phyloP scores from a whole-genome alignment of 495 filamentous ascomycete species.

The Penicillium parvum region DNA sequence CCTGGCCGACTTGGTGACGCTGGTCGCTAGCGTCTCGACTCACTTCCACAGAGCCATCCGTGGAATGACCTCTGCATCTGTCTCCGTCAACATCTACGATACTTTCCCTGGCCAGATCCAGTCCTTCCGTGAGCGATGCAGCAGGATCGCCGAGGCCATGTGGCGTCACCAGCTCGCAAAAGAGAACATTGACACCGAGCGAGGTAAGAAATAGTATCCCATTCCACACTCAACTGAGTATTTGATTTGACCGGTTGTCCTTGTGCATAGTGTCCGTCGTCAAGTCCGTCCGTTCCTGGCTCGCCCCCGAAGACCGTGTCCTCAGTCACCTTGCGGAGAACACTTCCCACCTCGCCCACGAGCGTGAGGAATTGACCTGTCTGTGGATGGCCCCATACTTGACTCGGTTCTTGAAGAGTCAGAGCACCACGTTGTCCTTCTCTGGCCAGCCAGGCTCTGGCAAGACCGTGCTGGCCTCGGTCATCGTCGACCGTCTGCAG shows the following conservation, averaged over 20 bases:
- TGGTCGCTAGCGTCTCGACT: slow-evolving; percentile 29
- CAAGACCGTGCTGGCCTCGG: slow-evolving; percentile 36
- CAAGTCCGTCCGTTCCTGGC: slow-evolving; percentile 22
- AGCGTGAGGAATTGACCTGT: slow-evolving; percentile 39
- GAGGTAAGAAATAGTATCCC: slow-evolving; percentile 3
- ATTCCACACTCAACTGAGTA: too few species aligned
- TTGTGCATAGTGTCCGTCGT: slow-evolving; percentile 15
- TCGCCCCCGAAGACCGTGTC: slow-evolving; percentile 28
- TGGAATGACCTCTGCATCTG: slow-evolving; percentile 18
- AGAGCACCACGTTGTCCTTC: slow-evolving; percentile 26
- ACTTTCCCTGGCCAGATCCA: slow-evolving; percentile 29
- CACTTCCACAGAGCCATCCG: slow-evolving; percentile 26
- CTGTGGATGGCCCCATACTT: slow-evolving; percentile 34
- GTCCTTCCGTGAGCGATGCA: slow-evolving; percentile 30
- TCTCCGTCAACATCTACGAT: slow-evolving; percentile 33
- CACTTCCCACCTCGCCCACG: slow-evolving; percentile 36
- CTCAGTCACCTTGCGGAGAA: slow-evolving; percentile 29
- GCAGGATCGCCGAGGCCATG: slow-evolving; percentile 30
- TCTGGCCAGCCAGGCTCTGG: slow-evolving; percentile 33
- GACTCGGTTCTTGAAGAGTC: slow-evolving; percentile 33
- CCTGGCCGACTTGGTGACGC: slow-evolving; percentile 32
- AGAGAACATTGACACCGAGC: slow-evolving; percentile 11
- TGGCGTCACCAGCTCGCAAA: slow-evolving; percentile 33
- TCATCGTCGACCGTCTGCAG: slow-evolving; percentile 36
- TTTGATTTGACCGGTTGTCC: too few species aligned